phyloP scores from a whole-genome alignment of 768 basidiomycete genomes.

The Erythrobasidium yunnanense region DNA sequence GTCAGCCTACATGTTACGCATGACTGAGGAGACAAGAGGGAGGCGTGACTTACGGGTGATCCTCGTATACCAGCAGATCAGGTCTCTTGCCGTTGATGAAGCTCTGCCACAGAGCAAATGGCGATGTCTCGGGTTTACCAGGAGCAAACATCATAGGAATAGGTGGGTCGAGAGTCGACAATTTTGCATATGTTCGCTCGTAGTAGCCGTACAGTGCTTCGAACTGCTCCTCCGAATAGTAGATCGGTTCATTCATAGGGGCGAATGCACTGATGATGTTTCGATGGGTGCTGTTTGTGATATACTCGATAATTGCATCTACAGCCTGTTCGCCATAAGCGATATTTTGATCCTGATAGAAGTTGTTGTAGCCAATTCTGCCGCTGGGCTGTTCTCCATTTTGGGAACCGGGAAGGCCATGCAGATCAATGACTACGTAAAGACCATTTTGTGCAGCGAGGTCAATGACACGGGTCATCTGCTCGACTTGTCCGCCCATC shows the following conservation, averaged over 20 bases:
- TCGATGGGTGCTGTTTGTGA: slow-evolving; percentile 36
- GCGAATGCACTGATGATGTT: slow-evolving; percentile 31
- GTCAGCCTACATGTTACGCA: no score
- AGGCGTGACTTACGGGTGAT: slow-evolving; percentile 28
- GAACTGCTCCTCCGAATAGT: slow-evolving; percentile 33
- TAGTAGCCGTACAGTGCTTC: slow-evolving; percentile 32
- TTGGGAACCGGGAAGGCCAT: slow-evolving; percentile 38
- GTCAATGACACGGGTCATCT: slow-evolving; percentile 32
- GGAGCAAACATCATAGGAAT: slow-evolving; percentile 16
- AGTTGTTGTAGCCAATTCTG: slow-evolving; percentile 30
- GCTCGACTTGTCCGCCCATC: slow-evolving; percentile 32
- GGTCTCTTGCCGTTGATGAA: slow-evolving; percentile 33
- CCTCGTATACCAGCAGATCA: slow-evolving; percentile 25
- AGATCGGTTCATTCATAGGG: slow-evolving; percentile 35
- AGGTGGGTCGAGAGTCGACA: neutral
- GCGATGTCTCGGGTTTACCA: slow-evolving; percentile 22
- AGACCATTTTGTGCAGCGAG: slow-evolving; percentile 33
- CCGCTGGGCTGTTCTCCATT: slow-evolving; percentile 38
- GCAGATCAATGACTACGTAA: slow-evolving; percentile 34
- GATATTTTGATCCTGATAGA: neutral
- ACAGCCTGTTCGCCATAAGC: slow-evolving; percentile 28
- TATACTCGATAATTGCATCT: slow-evolving; percentile 33
- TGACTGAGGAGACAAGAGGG: neutral
- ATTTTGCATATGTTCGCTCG: slow-evolving; percentile 18
- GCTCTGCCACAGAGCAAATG: slow-evolving; percentile 17